A percentile compares a stretch with the other conserved stretches of the same genome.
Evolutionary conservation across 1,284 basidiomycete species (phyloP).

Genomic region (Marasmius sp.): DNA sequence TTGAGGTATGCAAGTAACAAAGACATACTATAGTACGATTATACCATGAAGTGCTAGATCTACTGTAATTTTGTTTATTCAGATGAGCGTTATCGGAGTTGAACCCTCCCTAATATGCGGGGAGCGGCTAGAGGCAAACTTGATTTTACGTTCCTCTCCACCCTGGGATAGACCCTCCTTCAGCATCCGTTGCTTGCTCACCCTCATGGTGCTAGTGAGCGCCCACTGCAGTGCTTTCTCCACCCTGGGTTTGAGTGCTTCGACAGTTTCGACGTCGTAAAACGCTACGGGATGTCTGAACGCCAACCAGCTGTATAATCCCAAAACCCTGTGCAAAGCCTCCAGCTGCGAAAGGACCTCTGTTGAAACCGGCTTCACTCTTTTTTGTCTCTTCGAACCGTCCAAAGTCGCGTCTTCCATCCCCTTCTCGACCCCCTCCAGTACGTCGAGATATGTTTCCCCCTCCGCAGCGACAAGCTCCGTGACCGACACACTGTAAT

Average conservation of each 20-base stretch:
- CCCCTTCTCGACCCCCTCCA: constrained; percentile 43
- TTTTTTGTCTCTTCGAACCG: too few species aligned
- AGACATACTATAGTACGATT: too few species aligned
- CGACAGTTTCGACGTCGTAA: constrained; percentile 53
- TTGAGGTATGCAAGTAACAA: too few species aligned
- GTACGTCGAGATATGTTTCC: constrained; percentile 39
- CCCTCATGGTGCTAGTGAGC: constrained; percentile 41
- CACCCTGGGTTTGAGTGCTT: constrained; percentile 59
- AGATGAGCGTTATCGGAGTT: too few species aligned
- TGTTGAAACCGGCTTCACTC: background rate
- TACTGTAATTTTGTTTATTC: too few species aligned
- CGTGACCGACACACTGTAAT: constrained; percentile 37
- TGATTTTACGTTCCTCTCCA: too few species aligned
- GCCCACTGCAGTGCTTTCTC: constrained; percentile 74
- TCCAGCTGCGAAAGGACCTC: constrained; percentile 52
- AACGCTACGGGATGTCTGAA: constrained; percentile 80
- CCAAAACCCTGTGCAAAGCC: constrained; percentile 78
- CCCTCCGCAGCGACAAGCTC: constrained; percentile 23
- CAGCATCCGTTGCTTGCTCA: background rate
- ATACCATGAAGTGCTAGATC: too few species aligned
- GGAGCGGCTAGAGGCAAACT: too few species aligned
- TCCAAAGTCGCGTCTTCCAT: constrained; percentile 14
- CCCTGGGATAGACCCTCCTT: too few species aligned
- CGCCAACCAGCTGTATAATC: constrained; percentile 86
- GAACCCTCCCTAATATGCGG: too few species aligned